Conservation (phyloP, 176 grass and related monocot species). For the Melocanna baccifera region DNA sequence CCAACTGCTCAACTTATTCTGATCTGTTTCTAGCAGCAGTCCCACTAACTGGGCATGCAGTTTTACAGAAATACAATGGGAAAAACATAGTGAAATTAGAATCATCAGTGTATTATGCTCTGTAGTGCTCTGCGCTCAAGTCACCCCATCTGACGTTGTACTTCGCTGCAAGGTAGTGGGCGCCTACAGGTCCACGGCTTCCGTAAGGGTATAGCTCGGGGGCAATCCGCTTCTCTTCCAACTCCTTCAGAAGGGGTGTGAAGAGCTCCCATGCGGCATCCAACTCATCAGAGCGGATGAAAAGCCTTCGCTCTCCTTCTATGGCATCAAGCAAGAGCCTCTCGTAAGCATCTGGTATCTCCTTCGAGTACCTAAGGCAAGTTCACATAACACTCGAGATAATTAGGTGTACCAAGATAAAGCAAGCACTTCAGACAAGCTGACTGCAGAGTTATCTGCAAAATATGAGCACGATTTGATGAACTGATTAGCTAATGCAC, state of each 20-base stretch:
- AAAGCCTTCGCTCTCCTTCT: conserved; percentile 87
- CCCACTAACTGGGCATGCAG: neutral
- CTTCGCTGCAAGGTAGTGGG: conserved; percentile 86
- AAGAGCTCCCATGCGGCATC: conserved; percentile 90
- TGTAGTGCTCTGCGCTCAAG: conserved; percentile 55
- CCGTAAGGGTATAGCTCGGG: conserved; percentile 85
- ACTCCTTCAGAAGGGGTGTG: conserved; percentile 70
- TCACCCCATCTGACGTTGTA: conserved; percentile 86
- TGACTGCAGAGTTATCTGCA: neutral
- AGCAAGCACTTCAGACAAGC: neutral
- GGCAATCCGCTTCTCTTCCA: conserved; percentile 71
- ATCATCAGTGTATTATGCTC: neutral
- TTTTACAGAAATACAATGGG: neutral
- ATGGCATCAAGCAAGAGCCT: conserved; percentile 86
- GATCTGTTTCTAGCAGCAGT: neutral
- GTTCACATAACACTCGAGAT: conserved; percentile 1
- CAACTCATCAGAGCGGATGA: conserved; percentile 95
- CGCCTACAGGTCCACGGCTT: conserved; percentile 75
- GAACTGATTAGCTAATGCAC: neutral
- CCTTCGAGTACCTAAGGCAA: conserved; percentile 73
- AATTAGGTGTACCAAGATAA: neutral
- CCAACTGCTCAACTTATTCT: conserved; percentile 26
- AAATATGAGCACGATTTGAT: neutral
- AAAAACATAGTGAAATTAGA: neutral
- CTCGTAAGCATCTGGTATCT: conserved; percentile 95